Evolutionary conservation across 2,329 filamentous ascomycete genomes (phyloP).

Genomic region (Tricladium varicosporioides): DNA sequence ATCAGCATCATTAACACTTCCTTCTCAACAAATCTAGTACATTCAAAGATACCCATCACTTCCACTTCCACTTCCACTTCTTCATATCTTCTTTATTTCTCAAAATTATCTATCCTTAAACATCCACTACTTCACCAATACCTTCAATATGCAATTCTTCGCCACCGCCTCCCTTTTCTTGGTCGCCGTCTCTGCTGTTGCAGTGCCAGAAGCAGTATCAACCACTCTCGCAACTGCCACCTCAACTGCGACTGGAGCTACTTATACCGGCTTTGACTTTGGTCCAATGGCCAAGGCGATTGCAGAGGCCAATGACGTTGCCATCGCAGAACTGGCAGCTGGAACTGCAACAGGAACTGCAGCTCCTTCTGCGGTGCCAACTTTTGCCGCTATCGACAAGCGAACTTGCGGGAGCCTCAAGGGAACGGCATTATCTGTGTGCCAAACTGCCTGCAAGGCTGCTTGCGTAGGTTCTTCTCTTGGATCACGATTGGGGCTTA

Average conservation of each 20-base stretch:
- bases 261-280: background rate
- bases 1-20: too few species aligned
- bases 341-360: background rate
- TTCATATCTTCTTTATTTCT: background rate
- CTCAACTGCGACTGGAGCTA: too few species aligned
- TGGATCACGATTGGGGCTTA: background rate
- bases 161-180: background rate
- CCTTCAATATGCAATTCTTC: background rate
- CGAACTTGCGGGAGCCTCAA: conserved; percentile 5
- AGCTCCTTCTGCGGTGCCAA: too few species aligned
- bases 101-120: background rate
- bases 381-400: conserved; percentile 4
- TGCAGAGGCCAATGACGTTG: background rate
- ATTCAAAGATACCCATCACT: background rate
- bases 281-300: background rate
- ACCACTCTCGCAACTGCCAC: too few species aligned
- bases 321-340: background rate
- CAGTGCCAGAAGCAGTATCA: too few species aligned
- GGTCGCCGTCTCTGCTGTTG: background rate
- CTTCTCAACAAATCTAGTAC: too few species aligned
- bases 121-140: background rate
- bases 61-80: background rate
- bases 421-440: conserved; percentile 3
- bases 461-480: conserved; percentile 5
- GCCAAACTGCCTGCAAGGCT: conserved; percentile 7